Evolutionary conservation across 2,329 filamentous ascomycete species (phyloP).

Genomic region (Ceratocystis lukuohia): DNA sequence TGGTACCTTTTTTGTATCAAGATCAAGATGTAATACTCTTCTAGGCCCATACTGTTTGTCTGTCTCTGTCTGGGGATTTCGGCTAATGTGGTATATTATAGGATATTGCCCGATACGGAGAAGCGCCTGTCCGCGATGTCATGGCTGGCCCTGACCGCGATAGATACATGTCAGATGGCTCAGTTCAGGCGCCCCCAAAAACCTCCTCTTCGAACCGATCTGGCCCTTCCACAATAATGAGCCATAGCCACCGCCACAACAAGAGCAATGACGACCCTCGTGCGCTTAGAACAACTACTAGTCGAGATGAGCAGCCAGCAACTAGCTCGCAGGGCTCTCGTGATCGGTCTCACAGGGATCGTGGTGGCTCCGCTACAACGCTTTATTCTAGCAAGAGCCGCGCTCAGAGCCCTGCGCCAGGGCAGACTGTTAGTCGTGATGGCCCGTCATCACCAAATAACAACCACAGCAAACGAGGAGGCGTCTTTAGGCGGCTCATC

Average conservation of each 20-base stretch:
- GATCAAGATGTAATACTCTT: conserved; percentile 54
- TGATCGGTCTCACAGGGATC: conserved; percentile 35
- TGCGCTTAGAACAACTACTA: conserved; percentile 55
- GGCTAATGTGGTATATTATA: conserved; percentile 24
- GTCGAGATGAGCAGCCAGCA: conserved; percentile 48
- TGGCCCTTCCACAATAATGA: conserved; percentile 46
- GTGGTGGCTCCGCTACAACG: conserved; percentile 31
- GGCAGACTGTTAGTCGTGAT: conserved; percentile 41
- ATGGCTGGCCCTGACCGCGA: conserved; percentile 58
- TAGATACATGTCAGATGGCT: conserved; percentile 44
- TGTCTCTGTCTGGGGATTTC: not conserved
- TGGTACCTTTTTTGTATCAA: conserved; percentile 95
- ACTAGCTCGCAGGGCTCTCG: not conserved
- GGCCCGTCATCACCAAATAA: conserved; percentile 26
- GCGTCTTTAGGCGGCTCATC: conserved; percentile 20
- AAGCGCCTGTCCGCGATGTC: conserved; percentile 60
- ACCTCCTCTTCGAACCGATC: conserved; percentile 51
- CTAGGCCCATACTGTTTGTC: not conserved
- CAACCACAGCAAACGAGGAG: conserved; percentile 28
- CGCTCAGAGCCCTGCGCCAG: conserved; percentile 71
- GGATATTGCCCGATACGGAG: conserved; percentile 65
- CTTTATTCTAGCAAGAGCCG: conserved; percentile 42
- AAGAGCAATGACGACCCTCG: conserved; percentile 54
- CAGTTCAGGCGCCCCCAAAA: conserved; percentile 40
- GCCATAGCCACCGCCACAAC: conserved; percentile 52